Conservation (phyloP, 2,329 filamentous ascomycete species). For the Zelopaecilomyces penicillatus region DNA sequence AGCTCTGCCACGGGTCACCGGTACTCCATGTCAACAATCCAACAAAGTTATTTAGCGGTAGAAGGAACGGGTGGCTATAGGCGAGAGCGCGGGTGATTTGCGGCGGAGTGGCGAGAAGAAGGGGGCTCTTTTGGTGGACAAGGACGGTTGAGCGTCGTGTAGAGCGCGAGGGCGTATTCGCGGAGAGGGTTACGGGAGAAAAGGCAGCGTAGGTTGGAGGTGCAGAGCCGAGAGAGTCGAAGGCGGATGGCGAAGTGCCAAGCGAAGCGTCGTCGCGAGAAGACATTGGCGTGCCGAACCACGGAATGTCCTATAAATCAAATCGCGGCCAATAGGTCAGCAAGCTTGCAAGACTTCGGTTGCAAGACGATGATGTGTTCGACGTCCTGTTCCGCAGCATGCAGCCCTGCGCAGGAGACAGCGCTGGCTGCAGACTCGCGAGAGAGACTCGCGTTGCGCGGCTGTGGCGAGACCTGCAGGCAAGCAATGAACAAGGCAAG, state of each 20-base stretch:
- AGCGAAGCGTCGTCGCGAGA: slow-evolving; percentile 28
- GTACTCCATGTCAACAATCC: slow-evolving; percentile 92
- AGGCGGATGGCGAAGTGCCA: slow-evolving; percentile 25
- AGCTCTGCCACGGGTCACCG: slow-evolving; percentile 93
- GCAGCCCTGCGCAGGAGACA: no score
- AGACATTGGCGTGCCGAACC: slow-evolving; percentile 33
- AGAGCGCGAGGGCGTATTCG: slow-evolving; percentile 50
- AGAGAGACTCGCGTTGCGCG: neutral
- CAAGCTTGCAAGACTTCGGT: slow-evolving; percentile 5
- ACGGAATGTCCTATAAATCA: slow-evolving; percentile 33
- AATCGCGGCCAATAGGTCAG: slow-evolving; percentile 13
- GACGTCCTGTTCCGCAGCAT: neutral
- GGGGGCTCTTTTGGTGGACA: slow-evolving; percentile 91
- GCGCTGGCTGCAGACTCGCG: neutral
- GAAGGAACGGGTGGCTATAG: slow-evolving; percentile 89
- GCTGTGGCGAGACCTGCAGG: neutral
- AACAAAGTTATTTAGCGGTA: slow-evolving; percentile 77
- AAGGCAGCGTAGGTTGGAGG: slow-evolving; percentile 81
- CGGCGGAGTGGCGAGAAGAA: slow-evolving; percentile 87
- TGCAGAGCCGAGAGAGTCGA: slow-evolving; percentile 27
- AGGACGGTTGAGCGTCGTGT: slow-evolving; percentile 80
- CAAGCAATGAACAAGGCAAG: neutral
- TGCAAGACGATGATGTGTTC: neutral
- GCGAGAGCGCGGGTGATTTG: slow-evolving; percentile 89
- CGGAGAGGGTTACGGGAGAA: slow-evolving; percentile 71